Evolutionary conservation across 2,329 filamentous ascomycete genomes (phyloP), one percentile per base, ranked within the genome.

Genomic region (Xylariaceae sp.): DNA sequence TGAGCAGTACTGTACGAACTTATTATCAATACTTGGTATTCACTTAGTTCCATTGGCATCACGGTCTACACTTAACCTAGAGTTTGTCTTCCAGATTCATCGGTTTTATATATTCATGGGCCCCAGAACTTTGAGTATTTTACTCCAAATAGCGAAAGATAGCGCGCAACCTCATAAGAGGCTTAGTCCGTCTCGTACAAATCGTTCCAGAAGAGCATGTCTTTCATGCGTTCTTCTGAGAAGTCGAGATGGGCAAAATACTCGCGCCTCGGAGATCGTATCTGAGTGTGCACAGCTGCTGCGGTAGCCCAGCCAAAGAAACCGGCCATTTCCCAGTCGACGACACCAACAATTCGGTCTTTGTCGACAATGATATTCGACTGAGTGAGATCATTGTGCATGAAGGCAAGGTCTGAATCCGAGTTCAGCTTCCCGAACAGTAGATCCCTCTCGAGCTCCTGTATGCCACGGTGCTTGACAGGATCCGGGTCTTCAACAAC

Each of bases 251-350:
- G 23, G 5, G 37, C 40, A 32, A 45, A 42, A 12, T 37, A n/a
- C 31, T 45, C 46, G 9, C 43, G 23, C 21, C 30, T 31, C 9
- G 31, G 40, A 4, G 33, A 26, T 33, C 43, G 32, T 28, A 46
- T 43, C 15, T 27, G 18, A 15, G 31, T 12, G 17, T 43, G 43
- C 13, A 46, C 29, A 14, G 30, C 18, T 2, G 23, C 40, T 6
- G 44, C 41, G 5, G 31, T 41, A 13, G 31, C 39, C 35, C 31
- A 36, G 7, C 41, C 44, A 32, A 46, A 43, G 19, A 32, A 49
- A 3, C 46, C 46, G 19, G 46, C 44, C 38, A 45, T 46, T 29
- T 51, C 43, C 49, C 44, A 50, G 32, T 50, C 49, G 28, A 51
- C 14, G 9, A 51, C 29, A 16, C 49, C 44, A n/a, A 46, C 43